A percentile compares a stretch with the other conserved stretches of the same genome.
These are phyloP conservation scores for Juglanconis oblonga DNA, from an alignment of 2,329 filamentous ascomycete species.

Conservation along the genomic window DNA sequence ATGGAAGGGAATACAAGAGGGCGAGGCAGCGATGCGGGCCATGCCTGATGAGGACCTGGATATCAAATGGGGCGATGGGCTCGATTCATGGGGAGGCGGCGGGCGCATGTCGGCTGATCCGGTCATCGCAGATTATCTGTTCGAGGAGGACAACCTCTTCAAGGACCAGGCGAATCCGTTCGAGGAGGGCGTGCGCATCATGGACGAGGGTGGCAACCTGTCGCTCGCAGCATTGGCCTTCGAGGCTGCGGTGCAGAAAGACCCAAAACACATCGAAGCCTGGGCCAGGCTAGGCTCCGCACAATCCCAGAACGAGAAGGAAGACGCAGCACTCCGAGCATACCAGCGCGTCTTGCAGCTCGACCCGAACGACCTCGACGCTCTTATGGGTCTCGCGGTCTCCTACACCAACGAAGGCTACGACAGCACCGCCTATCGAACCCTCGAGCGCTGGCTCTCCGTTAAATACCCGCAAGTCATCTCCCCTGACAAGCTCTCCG, in stretches of 20 bases:
- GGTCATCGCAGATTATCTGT: slow-evolving; percentile 83
- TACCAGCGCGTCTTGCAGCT: slow-evolving; percentile 87
- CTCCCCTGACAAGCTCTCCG: slow-evolving; percentile 67
- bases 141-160: slow-evolving; percentile 93
- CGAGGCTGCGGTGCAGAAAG: slow-evolving; percentile 89
- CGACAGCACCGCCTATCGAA: slow-evolving; percentile 93
- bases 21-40: slow-evolving; percentile 66
- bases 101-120: slow-evolving; percentile 66
- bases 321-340: slow-evolving; percentile 90
- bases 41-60: slow-evolving; percentile 64
- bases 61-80: slow-evolving; percentile 41
- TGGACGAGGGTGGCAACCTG: slow-evolving; percentile 90
- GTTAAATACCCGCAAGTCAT: slow-evolving; percentile 87
- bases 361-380: slow-evolving; percentile 81
- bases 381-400: slow-evolving; percentile 91
- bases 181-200: slow-evolving; percentile 87
- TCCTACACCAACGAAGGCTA: slow-evolving; percentile 99
- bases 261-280: slow-evolving; percentile 82
- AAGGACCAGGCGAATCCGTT: slow-evolving; percentile 78
- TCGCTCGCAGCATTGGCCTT: slow-evolving; percentile 92
- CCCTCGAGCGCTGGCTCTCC: slow-evolving; percentile 94
- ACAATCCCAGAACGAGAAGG: slow-evolving; percentile 98
- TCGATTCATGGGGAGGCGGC: slow-evolving; percentile 70
- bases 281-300: slow-evolving; percentile 91
- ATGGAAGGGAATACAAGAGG: slow-evolving; percentile 79